Evolutionary conservation across 768 basidiomycete genomes (phyloP).

Genomic region (Macrolepiota dolichaula): DNA sequence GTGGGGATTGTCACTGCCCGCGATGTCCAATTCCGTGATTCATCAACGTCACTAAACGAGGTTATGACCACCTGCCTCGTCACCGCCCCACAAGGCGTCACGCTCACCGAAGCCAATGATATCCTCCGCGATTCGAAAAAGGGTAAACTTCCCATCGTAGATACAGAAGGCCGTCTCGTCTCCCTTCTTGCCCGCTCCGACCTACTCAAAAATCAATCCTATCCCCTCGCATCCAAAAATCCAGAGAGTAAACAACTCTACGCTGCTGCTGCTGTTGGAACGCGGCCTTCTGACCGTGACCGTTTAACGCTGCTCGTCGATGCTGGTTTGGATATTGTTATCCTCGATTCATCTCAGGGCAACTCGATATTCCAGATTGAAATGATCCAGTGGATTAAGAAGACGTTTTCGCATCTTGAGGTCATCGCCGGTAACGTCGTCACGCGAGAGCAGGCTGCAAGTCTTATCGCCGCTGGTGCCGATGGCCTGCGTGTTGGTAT

Average conservation of each 20-base stretch:
- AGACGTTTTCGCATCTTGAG: constrained; percentile 79
- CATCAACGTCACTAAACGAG: constrained; percentile 59
- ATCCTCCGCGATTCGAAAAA: constrained; percentile 96
- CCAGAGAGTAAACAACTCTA: constrained; percentile 92
- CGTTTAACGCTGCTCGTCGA: constrained; percentile 84
- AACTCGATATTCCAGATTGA: constrained; percentile 93
- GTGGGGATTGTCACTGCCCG: constrained; percentile 96
- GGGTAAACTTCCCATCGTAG: constrained; percentile 85
- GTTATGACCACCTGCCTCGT: constrained; percentile 92
- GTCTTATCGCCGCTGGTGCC: constrained; percentile 89
- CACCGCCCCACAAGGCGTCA: constrained; percentile 85
- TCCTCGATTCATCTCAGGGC: constrained; percentile 95
- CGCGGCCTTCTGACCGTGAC: constrained; percentile 83
- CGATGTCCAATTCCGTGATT: constrained; percentile 89
- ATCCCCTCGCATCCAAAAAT: constrained; percentile 90
- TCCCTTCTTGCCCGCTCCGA: constrained; percentile 94
- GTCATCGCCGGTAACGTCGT: constrained; percentile 98
- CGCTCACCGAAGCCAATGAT: constrained; percentile 86
- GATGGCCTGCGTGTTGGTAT: constrained; percentile 96
- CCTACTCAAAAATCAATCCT: constrained; percentile 95
- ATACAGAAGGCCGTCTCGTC: constrained; percentile 49
- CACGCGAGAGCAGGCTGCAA: constrained; percentile 95
- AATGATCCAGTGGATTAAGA: constrained; percentile 93
- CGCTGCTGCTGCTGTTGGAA: constrained; percentile 94
- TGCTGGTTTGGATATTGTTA: constrained; percentile 92